Conservation (phyloP, 2,329 filamentous ascomycete genomes). For the Phialophora macrospora region DNA sequence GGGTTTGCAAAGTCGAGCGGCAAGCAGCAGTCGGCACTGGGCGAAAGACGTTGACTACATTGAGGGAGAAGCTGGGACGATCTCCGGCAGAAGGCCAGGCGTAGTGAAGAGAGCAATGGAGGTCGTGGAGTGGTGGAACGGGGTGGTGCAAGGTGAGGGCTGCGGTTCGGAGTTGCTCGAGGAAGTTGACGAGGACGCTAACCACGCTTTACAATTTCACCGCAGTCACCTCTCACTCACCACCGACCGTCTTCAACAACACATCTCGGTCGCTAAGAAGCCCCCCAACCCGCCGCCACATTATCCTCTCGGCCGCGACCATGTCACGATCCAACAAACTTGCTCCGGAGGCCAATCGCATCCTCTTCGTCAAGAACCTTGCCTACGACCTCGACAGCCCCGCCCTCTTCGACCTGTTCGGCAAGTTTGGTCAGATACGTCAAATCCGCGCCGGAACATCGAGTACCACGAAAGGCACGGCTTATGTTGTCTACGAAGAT, state of each 20-base stretch:
- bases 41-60: constrained; percentile 31
- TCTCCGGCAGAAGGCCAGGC: constrained; percentile 29
- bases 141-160: constrained; percentile 17
- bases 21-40: constrained; percentile 16
- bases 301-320: neutral
- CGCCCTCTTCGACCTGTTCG: constrained; percentile 98
- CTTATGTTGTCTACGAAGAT: constrained; percentile 99
- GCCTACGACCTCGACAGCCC: constrained; percentile 99
- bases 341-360: constrained; percentile 99
- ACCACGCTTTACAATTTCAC: constrained; percentile 1
- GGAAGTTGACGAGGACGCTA: constrained; percentile 10
- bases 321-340: constrained; percentile 65
- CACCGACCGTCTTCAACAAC: neutral
- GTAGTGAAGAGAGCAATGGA: constrained; percentile 18
- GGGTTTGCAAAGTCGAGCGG: constrained; percentile 23
- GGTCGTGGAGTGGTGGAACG: constrained; percentile 13
- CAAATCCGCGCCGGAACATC: constrained; percentile 99
- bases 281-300: neutral
- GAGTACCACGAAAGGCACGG: constrained; percentile 95
- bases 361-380: constrained; percentile 99
- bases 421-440: constrained; percentile 92
- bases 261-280: neutral
- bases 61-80: constrained; percentile 23
- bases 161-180: constrained; percentile 24
- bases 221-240: constrained; percentile 1